phyloP scores from a whole-genome alignment of 2,329 filamentous ascomycete species.

The Aspergillus tubingensis region DNA sequence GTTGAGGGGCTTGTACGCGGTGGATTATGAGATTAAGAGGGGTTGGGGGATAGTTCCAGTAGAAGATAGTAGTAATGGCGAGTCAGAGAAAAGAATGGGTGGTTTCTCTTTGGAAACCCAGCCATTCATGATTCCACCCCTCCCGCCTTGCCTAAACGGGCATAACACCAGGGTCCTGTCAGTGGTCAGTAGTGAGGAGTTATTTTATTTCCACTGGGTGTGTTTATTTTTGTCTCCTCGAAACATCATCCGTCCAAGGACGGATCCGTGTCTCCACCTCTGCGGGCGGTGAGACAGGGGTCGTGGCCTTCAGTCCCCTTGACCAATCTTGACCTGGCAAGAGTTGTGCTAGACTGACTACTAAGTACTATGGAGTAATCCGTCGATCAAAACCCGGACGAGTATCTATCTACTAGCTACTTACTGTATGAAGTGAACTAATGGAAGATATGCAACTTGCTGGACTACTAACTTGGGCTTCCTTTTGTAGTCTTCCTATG shows the following conservation, averaged over 20 bases:
- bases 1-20: not conserved
- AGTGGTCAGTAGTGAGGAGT: not conserved
- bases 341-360: not conserved
- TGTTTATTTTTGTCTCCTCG: not conserved
- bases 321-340: not conserved
- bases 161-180: not conserved
- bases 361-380: no score
- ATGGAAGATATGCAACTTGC: not conserved
- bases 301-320: not conserved
- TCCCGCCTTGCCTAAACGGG: not conserved
- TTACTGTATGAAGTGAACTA: no score
- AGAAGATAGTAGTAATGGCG: not conserved
- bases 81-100: not conserved
- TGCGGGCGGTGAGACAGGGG: slow-evolving; percentile 2
- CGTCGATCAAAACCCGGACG: not conserved
- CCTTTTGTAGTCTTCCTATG: not conserved
- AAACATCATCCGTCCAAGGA: not conserved
- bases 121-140: not conserved
- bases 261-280: not conserved
- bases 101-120: not conserved
- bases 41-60: no score
- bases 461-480: not conserved
- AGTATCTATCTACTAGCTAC: not conserved
- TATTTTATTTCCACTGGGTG: no score
- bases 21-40: not conserved